phyloP scores from a whole-genome alignment of 495 filamentous ascomycete genomes.

The Platismatia glauca region DNA sequence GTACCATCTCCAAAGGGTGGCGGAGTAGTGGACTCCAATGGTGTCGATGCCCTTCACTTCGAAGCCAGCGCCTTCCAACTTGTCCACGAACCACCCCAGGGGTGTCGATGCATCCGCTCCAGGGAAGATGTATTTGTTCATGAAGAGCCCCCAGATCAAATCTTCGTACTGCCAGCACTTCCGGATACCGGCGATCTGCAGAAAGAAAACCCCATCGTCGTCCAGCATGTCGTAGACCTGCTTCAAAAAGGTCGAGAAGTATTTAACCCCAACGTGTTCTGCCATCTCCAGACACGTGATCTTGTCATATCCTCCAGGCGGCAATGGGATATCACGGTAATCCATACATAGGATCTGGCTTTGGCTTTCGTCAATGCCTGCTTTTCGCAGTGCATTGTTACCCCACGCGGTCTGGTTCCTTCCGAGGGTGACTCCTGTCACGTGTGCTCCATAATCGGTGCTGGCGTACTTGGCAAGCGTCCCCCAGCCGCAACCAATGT shows the following conservation, averaged over 20 bases:
- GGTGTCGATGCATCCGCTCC: conserved; percentile 61
- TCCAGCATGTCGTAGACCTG: conserved; percentile 64
- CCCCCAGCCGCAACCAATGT: conserved; percentile 66
- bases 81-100: conserved; percentile 55
- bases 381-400: conserved; percentile 53
- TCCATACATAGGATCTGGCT: conserved; percentile 58
- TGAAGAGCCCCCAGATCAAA: conserved; percentile 66
- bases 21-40: conserved; percentile 93
- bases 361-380: conserved; percentile 51
- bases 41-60: conserved; percentile 63
- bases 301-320: conserved; percentile 53
- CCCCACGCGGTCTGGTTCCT: conserved; percentile 67
- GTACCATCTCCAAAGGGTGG: conserved; percentile 98
- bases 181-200: conserved; percentile 61
- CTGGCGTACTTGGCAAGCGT: conserved; percentile 59
- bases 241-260: conserved; percentile 50
- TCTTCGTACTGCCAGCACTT: conserved; percentile 69
- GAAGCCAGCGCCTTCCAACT: conserved; percentile 57
- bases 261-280: conserved; percentile 63
- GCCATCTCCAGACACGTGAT: conserved; percentile 73
- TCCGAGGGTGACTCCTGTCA: conserved; percentile 59
- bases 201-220: conserved; percentile 62
- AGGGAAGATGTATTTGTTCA: conserved; percentile 72
- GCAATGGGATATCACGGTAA: conserved; percentile 59
- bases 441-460: conserved; percentile 52